Conservation (phyloP, 1,284 basidiomycete genomes). For the Moesziomyces globuligerus region DNA sequence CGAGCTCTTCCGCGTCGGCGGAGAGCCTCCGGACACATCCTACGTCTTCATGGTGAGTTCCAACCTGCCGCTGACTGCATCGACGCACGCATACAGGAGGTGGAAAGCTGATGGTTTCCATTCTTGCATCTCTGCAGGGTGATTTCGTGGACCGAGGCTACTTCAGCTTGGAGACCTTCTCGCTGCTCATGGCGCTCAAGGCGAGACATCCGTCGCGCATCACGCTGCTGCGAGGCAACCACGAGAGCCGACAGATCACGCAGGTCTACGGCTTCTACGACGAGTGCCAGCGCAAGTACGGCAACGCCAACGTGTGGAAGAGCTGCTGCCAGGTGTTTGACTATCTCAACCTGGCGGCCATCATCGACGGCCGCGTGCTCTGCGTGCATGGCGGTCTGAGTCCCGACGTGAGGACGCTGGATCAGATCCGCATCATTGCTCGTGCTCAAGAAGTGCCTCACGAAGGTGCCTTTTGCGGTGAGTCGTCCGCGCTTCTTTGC, state of each 20-base stretch:
- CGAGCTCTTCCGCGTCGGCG: conserved; percentile 88
- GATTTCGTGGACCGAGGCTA: conserved; percentile 98
- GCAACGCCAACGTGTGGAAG: conserved; percentile 89
- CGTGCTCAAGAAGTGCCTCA: conserved; percentile 95
- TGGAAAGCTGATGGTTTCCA: background rate
- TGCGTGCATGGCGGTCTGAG: conserved; percentile 98
- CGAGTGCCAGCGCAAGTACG: conserved; percentile 97
- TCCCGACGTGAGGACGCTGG: conserved; percentile 97
- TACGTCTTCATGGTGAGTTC: conserved; percentile 92
- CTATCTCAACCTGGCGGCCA: conserved; percentile 91
- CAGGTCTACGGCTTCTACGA: conserved; percentile 96
- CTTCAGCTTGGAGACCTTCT: conserved; percentile 95
- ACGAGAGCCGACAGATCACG: conserved; percentile 94
- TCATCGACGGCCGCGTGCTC: conserved; percentile 98
- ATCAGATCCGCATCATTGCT: conserved; percentile 99
- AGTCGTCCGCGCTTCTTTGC: too few species aligned
- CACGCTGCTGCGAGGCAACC: conserved; percentile 90
- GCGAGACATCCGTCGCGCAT: conserved; percentile 92
- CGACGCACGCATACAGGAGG: too few species aligned
- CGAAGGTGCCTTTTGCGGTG: conserved; percentile 86
- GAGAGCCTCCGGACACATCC: conserved; percentile 85
- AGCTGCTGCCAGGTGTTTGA: conserved; percentile 99
- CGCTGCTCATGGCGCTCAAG: conserved; percentile 86
- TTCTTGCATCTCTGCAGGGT: conserved; percentile 73
- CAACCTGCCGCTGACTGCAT: too few species aligned